Base-by-base conservation (phyloP, 176 grass and related monocot genomes). In the Avena atlantica region DNA sequence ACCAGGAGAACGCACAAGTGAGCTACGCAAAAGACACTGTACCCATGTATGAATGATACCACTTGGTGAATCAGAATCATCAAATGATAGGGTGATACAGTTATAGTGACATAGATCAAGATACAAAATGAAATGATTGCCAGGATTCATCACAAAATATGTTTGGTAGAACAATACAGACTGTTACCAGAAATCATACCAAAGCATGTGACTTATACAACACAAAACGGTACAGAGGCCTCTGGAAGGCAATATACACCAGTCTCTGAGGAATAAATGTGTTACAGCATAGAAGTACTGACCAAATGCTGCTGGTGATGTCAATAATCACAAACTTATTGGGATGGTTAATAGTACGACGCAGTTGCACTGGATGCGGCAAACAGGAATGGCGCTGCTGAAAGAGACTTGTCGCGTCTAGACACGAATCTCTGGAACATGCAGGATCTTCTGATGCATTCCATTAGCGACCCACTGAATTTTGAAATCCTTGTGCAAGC, bases 351-450 rank as follows among this genome's bases (percentile, higher is more conserved):
- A 80, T 49, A 7, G 15, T 25, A 17, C 8, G 8, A 65, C 4
- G 24, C 24, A 17, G 15, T 1, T 81, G 25, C 15, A 19, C 14
- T 44, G 15, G 50, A 77, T 44, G 37, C 60, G 11, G 24, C 52
- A 48, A 50, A n/a, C 16, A 82, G 15, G 45, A 50, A 66, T 12
- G 16, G 3, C 12, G 13, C 29, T 40, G 25, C 17, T 56, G 79
- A 55, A 9, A 14, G 27, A 76, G 23, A 36, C 1, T 6, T 34
- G 21, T 21, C 10, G 24, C 20, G 23, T 56, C 50, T 78, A 87
- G 4, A 81, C 20, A 59, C 25, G 2, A 8, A 87, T 7, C 2
- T 87, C 67, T 40, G 36, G 40, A 74, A 81, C 56, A 81, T 87
- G 27, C 24, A 40, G 8, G 14, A 51, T 63, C 27, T 40, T 74